These are phyloP conservation scores for Xylaria scruposa DNA, from an alignment of 495 filamentous ascomycete genomes.

Conservation along the genomic window DNA sequence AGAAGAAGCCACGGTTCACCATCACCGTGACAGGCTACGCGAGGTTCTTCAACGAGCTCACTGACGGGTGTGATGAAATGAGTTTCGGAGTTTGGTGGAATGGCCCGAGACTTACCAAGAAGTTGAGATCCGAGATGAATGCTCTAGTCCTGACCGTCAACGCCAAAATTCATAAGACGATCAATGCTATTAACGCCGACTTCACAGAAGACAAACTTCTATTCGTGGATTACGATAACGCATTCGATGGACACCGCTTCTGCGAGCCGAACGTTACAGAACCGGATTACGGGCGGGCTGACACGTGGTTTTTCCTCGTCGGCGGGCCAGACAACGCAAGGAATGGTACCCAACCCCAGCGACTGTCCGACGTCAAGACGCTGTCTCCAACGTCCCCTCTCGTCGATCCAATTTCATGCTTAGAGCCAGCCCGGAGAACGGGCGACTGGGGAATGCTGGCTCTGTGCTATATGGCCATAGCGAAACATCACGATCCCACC, in stretches of 20 bases:
- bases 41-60: slow-evolving; percentile 55
- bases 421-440: slow-evolving; percentile 35
- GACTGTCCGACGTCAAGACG: slow-evolving; percentile 18
- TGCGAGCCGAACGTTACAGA: slow-evolving; percentile 54
- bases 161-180: slow-evolving; percentile 36
- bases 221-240: slow-evolving; percentile 52
- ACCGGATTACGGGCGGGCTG: slow-evolving; percentile 45
- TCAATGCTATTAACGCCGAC: slow-evolving; percentile 40
- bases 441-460: slow-evolving; percentile 50
- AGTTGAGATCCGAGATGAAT: slow-evolving; percentile 46
- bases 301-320: slow-evolving; percentile 58
- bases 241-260: slow-evolving; percentile 55
- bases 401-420: slow-evolving; percentile 41
- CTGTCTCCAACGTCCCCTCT: slow-evolving; percentile 37
- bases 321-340: slow-evolving; percentile 46
- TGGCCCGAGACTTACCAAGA: slow-evolving; percentile 43
- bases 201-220: slow-evolving; percentile 43
- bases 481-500: slow-evolving; percentile 39
- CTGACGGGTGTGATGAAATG: slow-evolving; percentile 49
- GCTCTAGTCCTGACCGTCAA: slow-evolving; percentile 48
- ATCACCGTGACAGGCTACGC: slow-evolving; percentile 56
- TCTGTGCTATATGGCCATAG: slow-evolving; percentile 50
- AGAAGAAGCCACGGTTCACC: slow-evolving; percentile 45
- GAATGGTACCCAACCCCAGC: slow-evolving; percentile 25
- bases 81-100: slow-evolving; percentile 50